These are phyloP conservation scores for Cucurbita ficifolia DNA, from an alignment of 306 rosid genomes.

Conservation along the genomic window DNA sequence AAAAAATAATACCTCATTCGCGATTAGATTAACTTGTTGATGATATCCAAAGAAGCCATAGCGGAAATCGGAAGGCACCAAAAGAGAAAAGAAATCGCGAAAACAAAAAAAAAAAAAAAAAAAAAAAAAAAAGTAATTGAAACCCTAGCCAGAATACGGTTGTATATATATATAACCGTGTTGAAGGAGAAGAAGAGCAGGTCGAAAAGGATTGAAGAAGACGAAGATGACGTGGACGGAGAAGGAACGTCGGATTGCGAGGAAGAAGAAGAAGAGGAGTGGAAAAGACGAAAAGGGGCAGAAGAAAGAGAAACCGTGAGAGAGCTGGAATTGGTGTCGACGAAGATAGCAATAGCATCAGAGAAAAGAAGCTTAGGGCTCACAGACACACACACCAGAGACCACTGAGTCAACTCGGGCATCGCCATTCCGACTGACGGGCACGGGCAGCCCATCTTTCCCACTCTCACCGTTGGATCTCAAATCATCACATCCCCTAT, in stretches of 20 bases:
- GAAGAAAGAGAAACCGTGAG: not conserved
- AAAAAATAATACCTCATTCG: conserved; percentile 28
- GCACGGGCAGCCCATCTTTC: not conserved
- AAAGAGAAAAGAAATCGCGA: not conserved
- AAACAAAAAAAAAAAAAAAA: not conserved
- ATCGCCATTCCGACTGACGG: not conserved
- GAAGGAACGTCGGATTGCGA: conserved; percentile 7
- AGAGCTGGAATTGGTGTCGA: not conserved
- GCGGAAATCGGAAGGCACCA: not conserved
- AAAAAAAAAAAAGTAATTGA: not conserved
- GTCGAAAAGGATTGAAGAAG: conserved; percentile 7
- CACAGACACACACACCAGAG: not conserved
- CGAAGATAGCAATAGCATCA: too few relatives aligned
- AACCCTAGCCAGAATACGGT: conserved; percentile 47
- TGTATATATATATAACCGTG: conserved; percentile 9
- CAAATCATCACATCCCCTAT: not conserved
- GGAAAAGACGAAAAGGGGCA: conserved; percentile 13
- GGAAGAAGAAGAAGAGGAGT: conserved; percentile 9
- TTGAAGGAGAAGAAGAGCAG: conserved; percentile 7
- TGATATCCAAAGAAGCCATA: not conserved
- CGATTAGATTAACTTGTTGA: not conserved
- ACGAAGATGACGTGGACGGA: conserved; percentile 10
- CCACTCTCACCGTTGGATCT: not conserved
- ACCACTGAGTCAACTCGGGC: conserved; percentile 10
- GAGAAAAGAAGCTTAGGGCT: not conserved